Evolutionary conservation across 2,329 filamentous ascomycete species (phyloP).

Genomic region (Penicillium digitatum): DNA sequence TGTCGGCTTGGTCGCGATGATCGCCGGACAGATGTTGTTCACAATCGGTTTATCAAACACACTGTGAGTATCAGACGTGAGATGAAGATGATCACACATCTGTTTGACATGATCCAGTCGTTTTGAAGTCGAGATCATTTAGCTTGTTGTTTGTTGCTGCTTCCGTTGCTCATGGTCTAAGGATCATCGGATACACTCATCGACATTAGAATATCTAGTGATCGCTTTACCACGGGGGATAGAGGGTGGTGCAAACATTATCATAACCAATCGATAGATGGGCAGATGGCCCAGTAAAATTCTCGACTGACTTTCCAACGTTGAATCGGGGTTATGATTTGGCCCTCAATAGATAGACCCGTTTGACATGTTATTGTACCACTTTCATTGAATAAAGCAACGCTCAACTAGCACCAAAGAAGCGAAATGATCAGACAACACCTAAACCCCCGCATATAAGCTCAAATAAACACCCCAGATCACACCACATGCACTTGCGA

Average conservation of each 20-base stretch:
- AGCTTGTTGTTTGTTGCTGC: too few relatives aligned
- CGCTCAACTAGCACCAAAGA: not conserved
- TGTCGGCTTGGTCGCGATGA: too few relatives aligned
- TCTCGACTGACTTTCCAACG: not conserved
- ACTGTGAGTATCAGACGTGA: too few relatives aligned
- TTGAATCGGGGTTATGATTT: not conserved
- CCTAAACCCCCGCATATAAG: constrained; percentile 49
- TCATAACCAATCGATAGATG: too few relatives aligned
- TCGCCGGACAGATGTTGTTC: too few relatives aligned
- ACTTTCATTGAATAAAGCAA: not conserved
- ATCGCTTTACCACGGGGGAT: not conserved
- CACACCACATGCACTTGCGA: constrained; percentile 68
- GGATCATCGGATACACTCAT: not conserved
- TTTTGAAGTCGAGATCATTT: too few relatives aligned
- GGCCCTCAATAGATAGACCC: too few relatives aligned
- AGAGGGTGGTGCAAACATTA: too few relatives aligned
- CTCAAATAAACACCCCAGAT: constrained; percentile 74
- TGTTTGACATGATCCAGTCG: too few relatives aligned
- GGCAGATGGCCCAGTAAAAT: too few relatives aligned
- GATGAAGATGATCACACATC: too few relatives aligned
- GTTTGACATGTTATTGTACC: not conserved
- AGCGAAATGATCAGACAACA: not conserved
- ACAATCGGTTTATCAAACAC: too few relatives aligned
- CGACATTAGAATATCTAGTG: not conserved
- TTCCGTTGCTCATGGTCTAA: not conserved